A percentile compares a stretch with the other conserved stretches of the same genome.
Evolutionary conservation across 352 stramenopile species (phyloP).

Genomic region (Globisporangium canariense): DNA sequence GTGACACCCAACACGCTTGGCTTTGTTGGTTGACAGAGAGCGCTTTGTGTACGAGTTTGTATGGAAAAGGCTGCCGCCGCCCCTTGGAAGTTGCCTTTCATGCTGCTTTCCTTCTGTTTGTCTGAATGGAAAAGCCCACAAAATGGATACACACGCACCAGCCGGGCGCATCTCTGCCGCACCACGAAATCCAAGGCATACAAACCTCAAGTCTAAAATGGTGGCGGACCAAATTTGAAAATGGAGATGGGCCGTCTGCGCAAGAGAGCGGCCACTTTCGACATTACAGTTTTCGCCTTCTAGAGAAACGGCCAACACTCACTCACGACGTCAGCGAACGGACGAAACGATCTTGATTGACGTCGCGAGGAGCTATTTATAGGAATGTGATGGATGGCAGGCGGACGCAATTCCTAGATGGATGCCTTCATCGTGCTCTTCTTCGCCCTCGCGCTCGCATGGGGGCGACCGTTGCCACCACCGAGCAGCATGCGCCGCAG

Average conservation of each 20-base stretch:
- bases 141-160: not conserved
- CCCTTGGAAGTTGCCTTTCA: no score
- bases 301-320: not conserved
- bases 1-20: constrained; percentile 2
- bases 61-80: not conserved
- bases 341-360: not conserved
- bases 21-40: not conserved
- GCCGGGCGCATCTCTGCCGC: not conserved
- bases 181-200: not conserved
- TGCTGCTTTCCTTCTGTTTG: not conserved
- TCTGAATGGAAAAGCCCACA: not conserved
- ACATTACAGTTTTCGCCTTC: not conserved
- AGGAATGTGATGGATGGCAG: no score
- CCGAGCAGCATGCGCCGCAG: constrained; percentile 28
- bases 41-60: constrained; percentile 1
- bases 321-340: no score
- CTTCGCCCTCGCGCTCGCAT: not conserved
- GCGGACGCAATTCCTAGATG: not conserved
- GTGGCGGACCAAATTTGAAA: not conserved
- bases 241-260: not conserved
- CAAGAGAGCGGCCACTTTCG: not conserved
- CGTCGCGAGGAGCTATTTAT: not conserved
- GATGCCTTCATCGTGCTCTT: not conserved
- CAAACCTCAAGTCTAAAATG: not conserved
- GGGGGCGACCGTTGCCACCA: not conserved